Evolutionary conservation across 1,284 basidiomycete species (phyloP), one percentile per base, ranked within the genome.

Genomic region (Naganishia cerealis): DNA sequence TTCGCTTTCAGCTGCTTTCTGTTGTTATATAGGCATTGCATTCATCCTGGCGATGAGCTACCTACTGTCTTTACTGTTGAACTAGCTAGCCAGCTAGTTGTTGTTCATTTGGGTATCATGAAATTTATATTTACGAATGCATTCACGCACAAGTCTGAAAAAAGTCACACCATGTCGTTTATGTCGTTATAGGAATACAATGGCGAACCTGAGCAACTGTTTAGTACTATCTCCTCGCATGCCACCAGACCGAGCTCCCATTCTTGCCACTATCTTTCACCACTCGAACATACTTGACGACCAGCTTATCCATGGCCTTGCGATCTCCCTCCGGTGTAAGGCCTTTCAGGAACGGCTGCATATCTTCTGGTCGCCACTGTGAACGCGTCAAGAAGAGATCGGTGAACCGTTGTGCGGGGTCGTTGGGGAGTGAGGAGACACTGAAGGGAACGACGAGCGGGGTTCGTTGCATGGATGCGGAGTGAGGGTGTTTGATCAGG

Each of bases 281-380:
- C 3, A 89, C 86, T 56, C 93, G 83, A 33, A 91, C 90, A 77
- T 89, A 91, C 80, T 92, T 95, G 55, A 91, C 85, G 42, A 95
- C 81, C 70, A 95, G 76, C 78, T 88, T 92, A 75, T 96, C 93
- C 55, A 89, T 83, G 73, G 91, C 91, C 79, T 94, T 94, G n/a
- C 82, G 82, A 75, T 81, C 79, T 3, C 79, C 78, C 29, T 90
- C 87, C 12, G 92, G 82, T 0, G 87, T 88, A 67, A 95, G 86
- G 69, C 92, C 92, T 9, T 84, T 81, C 15, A 96, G 80, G 80
- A 94, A 96, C 0, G 89, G 89, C 15, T 82, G 78, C 72, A 96
- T 90, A 29, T 94, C 91, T 9, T 88, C 86, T 2, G 84, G 85
- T 72, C 85, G 86, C 93, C 93, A 95, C 38, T 86, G 84, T 7